Conservation (phyloP, 192 early-diverging fungal species). For the Thamnidium elegans region DNA sequence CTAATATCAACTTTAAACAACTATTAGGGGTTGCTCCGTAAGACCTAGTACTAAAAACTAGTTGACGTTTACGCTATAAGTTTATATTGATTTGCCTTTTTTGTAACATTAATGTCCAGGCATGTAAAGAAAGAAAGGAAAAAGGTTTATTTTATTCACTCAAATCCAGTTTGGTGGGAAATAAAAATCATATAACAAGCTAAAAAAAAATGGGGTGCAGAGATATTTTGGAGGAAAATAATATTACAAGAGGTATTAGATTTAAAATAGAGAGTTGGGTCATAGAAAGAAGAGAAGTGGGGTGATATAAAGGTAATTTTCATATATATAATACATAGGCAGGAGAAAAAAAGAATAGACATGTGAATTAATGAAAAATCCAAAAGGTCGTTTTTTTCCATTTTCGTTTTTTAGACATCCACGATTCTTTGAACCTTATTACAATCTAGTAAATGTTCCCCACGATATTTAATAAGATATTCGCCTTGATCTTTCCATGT, state of each 20-base stretch:
- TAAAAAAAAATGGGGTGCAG: constrained; percentile 4
- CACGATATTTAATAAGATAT: constrained; percentile 54
- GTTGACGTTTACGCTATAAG: too few relatives aligned
- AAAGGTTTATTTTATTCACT: background rate
- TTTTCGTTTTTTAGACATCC: constrained; percentile 19
- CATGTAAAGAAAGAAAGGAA: too few relatives aligned
- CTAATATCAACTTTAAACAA: too few relatives aligned
- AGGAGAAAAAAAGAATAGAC: background rate
- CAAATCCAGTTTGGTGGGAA: constrained; percentile 10
- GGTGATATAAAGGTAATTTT: background rate
- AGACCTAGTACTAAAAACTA: too few relatives aligned
- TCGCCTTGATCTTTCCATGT: constrained; percentile 52
- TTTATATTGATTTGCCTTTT: too few relatives aligned
- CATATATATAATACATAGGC: too few relatives aligned
- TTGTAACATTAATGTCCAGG: too few relatives aligned
- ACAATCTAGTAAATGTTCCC: constrained; percentile 51
- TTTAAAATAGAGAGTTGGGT: background rate
- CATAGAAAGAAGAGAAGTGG: background rate
- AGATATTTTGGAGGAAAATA: constrained; percentile 2
- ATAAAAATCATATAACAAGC: background rate
- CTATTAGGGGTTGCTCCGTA: too few relatives aligned
- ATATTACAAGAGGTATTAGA: background rate
- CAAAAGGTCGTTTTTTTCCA: constrained; percentile 1
- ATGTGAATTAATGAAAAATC: constrained; percentile 5
- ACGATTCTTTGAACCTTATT: constrained; percentile 43